Evolutionary conservation across 2,329 filamentous ascomycete genomes (phyloP).

Genomic region (Nothophaeocryptopus gaeumannii): DNA sequence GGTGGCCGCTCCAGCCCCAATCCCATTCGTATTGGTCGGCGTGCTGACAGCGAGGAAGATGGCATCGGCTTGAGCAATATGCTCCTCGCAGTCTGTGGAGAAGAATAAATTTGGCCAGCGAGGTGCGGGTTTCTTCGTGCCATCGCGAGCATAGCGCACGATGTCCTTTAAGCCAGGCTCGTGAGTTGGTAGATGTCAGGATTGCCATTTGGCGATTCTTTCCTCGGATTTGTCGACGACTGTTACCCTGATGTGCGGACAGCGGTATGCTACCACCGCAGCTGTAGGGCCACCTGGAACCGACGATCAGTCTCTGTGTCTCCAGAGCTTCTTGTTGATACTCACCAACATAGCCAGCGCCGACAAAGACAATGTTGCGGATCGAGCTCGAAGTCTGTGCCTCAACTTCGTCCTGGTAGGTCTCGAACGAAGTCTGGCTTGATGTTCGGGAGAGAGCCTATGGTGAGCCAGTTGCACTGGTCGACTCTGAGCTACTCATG

Average conservation of each 20-base stretch:
- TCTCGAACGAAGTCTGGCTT: slow-evolving; percentile 7
- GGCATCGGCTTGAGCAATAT: slow-evolving; percentile 66
- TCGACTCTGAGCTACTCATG: slow-evolving; percentile 10
- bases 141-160: slow-evolving; percentile 59
- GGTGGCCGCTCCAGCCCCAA: slow-evolving; percentile 67
- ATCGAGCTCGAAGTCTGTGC: neutral
- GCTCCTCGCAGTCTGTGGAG: slow-evolving; percentile 62
- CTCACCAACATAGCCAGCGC: slow-evolving; percentile 11
- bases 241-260: slow-evolving; percentile 66
- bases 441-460: slow-evolving; percentile 3
- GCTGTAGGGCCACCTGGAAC: slow-evolving; percentile 64
- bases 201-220: slow-evolving; percentile 71
- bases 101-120: slow-evolving; percentile 71
- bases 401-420: neutral
- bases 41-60: slow-evolving; percentile 76
- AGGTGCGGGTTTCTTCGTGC: slow-evolving; percentile 27
- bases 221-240: slow-evolving; percentile 68
- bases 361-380: slow-evolving; percentile 9
- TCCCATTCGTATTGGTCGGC: slow-evolving; percentile 68
- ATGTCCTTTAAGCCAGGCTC: slow-evolving; percentile 69
- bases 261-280: slow-evolving; percentile 69
- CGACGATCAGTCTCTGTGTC: neutral
- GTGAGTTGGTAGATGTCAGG: slow-evolving; percentile 68
- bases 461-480: slow-evolving; percentile 3
- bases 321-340: neutral